Evolutionary conservation across 208 protist genomes (phyloP), one percentile per base, ranked within the genome.

Genomic region (Wallacemonas sp.): DNA sequence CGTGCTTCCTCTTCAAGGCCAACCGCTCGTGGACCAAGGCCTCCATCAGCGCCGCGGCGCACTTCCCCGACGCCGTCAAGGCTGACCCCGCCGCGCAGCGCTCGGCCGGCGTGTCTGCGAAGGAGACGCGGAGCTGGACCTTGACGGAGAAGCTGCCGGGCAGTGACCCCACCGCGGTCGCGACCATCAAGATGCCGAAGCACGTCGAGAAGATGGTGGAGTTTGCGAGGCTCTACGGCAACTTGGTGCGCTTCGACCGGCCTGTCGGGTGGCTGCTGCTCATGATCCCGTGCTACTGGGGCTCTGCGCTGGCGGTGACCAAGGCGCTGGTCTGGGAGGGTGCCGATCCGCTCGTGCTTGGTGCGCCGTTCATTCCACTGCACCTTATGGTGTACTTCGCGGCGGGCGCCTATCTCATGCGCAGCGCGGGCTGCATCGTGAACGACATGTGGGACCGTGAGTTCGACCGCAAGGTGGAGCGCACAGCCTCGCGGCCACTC

Each of bases 401-500:
- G 2, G 33, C 77, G n/a, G 87, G 85, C 1, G 82, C 87, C 1
- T 96, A 90, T 65, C 67, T 90, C 21, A 90, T 92, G 84, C 90
- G 90, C 12, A 87, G 84, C 46, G 86, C 73, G 4, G 90, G 87
- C 11, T 95, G 87, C 70, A 81, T 95, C 57, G 82, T 93, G 14
- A 93, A 93, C 44, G 89, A 95, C 66, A 88, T 90, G 86, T 90
- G 79, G 75, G 89, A 95, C 71, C 65, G 86, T 34, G 73, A 86
- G 54, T 85, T 90, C 70, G 87, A 92, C 47, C 71, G 77, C 41
- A 61, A 83, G 73, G 84, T 93, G 47, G 85, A 88, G 73, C 81
- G 86, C 1, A 92, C 86, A 1, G 80, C 75, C 38, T 70, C 72
- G 17, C 83, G 86, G 6, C 89, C 89, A 19, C 77, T 95, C 8